A percentile compares a stretch with the other conserved stretches of the same genome.
Conservation (phyloP, 495 filamentous ascomycete species). For the Chaetomium tenue region DNA sequence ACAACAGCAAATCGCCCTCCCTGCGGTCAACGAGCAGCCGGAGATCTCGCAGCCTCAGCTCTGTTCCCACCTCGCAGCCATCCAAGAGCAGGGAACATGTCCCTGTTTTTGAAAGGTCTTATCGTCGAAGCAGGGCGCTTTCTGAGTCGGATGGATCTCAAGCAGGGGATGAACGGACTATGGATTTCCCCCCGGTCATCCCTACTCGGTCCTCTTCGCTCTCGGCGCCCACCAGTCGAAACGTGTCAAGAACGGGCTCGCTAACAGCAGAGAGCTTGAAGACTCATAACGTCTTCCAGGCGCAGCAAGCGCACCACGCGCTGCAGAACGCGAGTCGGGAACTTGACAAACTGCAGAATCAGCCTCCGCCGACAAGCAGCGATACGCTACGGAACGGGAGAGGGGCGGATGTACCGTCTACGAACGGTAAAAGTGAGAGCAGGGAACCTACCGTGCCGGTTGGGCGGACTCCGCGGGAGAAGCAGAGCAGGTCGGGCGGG, state of each 20-base stretch:
- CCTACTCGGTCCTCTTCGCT: slow-evolving; percentile 63
- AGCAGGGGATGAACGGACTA: slow-evolving; percentile 50
- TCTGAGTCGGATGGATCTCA: slow-evolving; percentile 50
- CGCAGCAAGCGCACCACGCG: slow-evolving; percentile 33
- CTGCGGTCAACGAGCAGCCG: slow-evolving; percentile 55
- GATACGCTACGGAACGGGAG: background rate
- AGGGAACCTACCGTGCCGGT: slow-evolving; percentile 19
- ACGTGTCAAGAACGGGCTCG: slow-evolving; percentile 62
- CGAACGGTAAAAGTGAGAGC: background rate
- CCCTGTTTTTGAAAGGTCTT: slow-evolving; percentile 36
- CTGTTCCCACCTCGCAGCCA: slow-evolving; percentile 37
- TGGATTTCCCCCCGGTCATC: slow-evolving; percentile 60
- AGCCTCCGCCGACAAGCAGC: background rate
- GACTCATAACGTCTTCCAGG: slow-evolving; percentile 52
- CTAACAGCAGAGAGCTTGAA: slow-evolving; percentile 65
- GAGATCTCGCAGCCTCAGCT: slow-evolving; percentile 46
- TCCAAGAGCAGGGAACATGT: slow-evolving; percentile 38
- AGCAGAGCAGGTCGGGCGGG: slow-evolving; percentile 31
- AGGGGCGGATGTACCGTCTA: background rate
- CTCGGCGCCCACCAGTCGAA: slow-evolving; percentile 68
- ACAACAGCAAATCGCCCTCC: slow-evolving; percentile 45
- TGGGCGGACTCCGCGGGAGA: slow-evolving; percentile 35
- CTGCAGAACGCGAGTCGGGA: slow-evolving; percentile 32
- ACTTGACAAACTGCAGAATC: slow-evolving; percentile 33
- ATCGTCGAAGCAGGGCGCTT: slow-evolving; percentile 43